phyloP scores from a whole-genome alignment of 2,329 filamentous ascomycete species.

The Drechmeria coniospora region DNA sequence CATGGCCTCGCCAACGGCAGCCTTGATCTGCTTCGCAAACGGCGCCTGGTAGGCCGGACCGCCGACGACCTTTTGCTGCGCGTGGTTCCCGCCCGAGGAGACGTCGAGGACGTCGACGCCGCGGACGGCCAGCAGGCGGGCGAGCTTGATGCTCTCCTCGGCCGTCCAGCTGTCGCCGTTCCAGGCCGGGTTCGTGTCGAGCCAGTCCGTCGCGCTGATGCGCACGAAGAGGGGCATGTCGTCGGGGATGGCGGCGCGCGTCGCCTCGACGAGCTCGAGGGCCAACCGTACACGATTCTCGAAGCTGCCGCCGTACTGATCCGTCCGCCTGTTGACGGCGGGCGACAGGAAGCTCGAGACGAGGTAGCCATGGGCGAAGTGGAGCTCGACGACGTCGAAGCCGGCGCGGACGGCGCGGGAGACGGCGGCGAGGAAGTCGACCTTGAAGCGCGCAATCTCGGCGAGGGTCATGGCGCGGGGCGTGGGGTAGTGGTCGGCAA shows the following conservation, averaged over 20 bases:
- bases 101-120: slow-evolving; percentile 68
- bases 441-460: slow-evolving; percentile 51
- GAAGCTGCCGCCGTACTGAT: slow-evolving; percentile 52
- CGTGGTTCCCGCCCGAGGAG: slow-evolving; percentile 50
- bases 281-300: slow-evolving; percentile 57
- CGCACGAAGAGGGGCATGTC: slow-evolving; percentile 58
- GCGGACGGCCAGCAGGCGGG: slow-evolving; percentile 42
- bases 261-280: slow-evolving; percentile 49
- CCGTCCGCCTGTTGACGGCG: slow-evolving; percentile 51
- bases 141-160: slow-evolving; percentile 48
- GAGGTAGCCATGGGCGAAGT: slow-evolving; percentile 68
- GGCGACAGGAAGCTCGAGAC: slow-evolving; percentile 56
- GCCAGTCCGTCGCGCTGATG: slow-evolving; percentile 62
- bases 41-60: slow-evolving; percentile 56
- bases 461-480: slow-evolving; percentile 50
- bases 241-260: slow-evolving; percentile 46
- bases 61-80: slow-evolving; percentile 37
- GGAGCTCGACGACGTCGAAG: slow-evolving; percentile 56
- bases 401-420: slow-evolving; percentile 46
- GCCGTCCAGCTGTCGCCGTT: slow-evolving; percentile 49
- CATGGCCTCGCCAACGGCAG: slow-evolving; percentile 47
- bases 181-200: slow-evolving; percentile 42
- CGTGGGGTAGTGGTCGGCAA: slow-evolving; percentile 38
- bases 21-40: slow-evolving; percentile 56
- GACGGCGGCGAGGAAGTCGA: slow-evolving; percentile 38